phyloP scores from a whole-genome alignment of 1,284 basidiomycete genomes.

The Lignosus rhinocerotis region DNA sequence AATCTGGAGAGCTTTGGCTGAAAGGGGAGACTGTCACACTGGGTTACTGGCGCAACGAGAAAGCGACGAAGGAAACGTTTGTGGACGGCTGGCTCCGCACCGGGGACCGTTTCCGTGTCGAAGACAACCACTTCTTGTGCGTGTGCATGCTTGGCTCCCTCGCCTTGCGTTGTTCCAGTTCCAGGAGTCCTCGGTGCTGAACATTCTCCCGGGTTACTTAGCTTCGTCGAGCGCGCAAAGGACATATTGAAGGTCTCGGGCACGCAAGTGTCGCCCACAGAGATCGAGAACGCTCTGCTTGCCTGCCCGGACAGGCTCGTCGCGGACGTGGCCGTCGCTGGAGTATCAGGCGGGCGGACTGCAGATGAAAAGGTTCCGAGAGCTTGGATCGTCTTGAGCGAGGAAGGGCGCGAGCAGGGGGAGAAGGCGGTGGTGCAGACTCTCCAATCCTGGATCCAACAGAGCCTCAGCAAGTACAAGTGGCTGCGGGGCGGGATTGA shows the following conservation, averaged over 20 bases:
- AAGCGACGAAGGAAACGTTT: constrained; percentile 67
- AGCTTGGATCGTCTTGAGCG: constrained; percentile 72
- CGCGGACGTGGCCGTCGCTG: constrained; percentile 64
- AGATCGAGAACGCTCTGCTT: constrained; percentile 66
- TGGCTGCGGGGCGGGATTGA: constrained; percentile 70
- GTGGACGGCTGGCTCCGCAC: constrained; percentile 69
- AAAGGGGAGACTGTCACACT: constrained; percentile 52
- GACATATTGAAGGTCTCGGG: constrained; percentile 76
- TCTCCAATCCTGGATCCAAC: constrained; percentile 61
- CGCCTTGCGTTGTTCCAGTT: too few species aligned
- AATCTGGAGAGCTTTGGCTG: constrained; percentile 68
- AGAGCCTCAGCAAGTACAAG: constrained; percentile 68
- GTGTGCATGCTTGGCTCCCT: constrained; percentile 24
- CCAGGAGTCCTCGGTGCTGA: too few species aligned
- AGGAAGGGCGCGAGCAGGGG: constrained; percentile 49
- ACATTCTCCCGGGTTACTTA: constrained; percentile 23
- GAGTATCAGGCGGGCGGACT: constrained; percentile 68
- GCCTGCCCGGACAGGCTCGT: constrained; percentile 59
- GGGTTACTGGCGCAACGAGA: constrained; percentile 72
- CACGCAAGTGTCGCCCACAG: constrained; percentile 71
- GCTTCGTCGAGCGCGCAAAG: constrained; percentile 66
- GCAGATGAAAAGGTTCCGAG: constrained; percentile 68
- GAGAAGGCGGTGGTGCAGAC: constrained; percentile 41
- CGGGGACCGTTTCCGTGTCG: constrained; percentile 66
- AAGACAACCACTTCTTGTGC: constrained; percentile 63